These are phyloP conservation scores for Takashimella tepidaria DNA, from an alignment of 1,284 basidiomycete genomes.

Conservation along the genomic window DNA sequence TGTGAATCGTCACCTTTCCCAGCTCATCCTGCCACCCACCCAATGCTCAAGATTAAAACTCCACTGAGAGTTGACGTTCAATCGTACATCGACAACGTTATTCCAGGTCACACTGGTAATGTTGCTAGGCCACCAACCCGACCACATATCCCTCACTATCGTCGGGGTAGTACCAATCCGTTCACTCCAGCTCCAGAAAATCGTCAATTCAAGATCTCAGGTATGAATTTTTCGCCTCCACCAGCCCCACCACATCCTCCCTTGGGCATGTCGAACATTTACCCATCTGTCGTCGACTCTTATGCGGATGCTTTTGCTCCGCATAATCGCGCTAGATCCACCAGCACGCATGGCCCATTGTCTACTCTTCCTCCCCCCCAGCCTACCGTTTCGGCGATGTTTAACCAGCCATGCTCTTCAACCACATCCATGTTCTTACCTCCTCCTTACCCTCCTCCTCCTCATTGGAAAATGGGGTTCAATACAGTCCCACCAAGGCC, in stretches of 20 bases:
- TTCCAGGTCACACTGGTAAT: background rate
- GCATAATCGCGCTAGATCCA: background rate
- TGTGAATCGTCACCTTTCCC: constrained; percentile 77
- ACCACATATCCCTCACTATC: background rate
- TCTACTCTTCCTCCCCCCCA: background rate
- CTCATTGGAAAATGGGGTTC: too few species aligned
- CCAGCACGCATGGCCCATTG: background rate
- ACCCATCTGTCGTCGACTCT: background rate
- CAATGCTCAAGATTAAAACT: constrained; percentile 69
- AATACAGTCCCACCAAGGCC: too few species aligned
- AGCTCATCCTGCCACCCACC: constrained; percentile 67
- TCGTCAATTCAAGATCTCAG: too few species aligned
- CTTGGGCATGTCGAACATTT: background rate
- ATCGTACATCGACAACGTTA: constrained; percentile 17
- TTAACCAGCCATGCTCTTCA: background rate
- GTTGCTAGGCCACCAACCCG: background rate
- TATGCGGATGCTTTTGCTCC: background rate
- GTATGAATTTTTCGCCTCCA: too few species aligned
- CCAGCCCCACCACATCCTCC: too few species aligned
- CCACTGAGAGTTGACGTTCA: constrained; percentile 34
- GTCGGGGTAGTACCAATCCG: too few species aligned
- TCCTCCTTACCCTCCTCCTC: background rate
- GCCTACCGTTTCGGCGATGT: background rate
- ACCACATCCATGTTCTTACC: background rate
- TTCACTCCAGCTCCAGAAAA: too few species aligned